Evolutionary conservation across 1,284 basidiomycete species (phyloP), one percentile per base, ranked within the genome.

Genomic region (Irpex sp.): DNA sequence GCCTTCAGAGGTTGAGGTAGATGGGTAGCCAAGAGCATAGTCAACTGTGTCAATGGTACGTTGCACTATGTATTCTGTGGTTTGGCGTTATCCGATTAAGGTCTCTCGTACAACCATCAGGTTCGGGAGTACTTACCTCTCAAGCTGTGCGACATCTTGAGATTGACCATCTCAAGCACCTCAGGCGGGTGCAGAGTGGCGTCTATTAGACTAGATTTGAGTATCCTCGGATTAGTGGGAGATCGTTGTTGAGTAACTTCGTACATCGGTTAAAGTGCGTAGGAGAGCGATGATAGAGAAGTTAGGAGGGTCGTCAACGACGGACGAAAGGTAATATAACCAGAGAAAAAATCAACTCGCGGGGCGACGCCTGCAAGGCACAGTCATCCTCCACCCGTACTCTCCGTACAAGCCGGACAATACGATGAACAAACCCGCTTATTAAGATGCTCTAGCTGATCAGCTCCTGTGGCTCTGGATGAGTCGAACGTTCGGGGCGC

Each of bases 1-100:
- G 40, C 9, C 9, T 48, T 74, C 57, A 2, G 78, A 66, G 60
- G 82, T 82, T n/a, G 75, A 74, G 11, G 84, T 81, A 3, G 84
- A 81, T 15, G 85, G 80, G 44, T 85, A 81, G 38, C 85, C 83
- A 74, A 91, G 82, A 8, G 89, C 88, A 69, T 82, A 89, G 74
- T 90, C 86, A 62, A 91, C 89, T 0, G 88, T 87, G 64, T 91
- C 88, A 11, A 81, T 75, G 3, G 89, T 85, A 31, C 74, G 79
- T 72, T 91, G 87, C 40, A 89, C 82, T 62, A 88, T 76, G 75
- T 89, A 86, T 64, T 90, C 89, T 91, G 66, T 55, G 52, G 13
- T 17, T 21, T 38, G 19, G 37, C 36, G 7, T 44, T 44, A n/a
- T 44, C 40, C 4, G 31, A 31, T 31, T 31, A 31, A 31, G 31